Base-by-base conservation (phyloP, 2,329 filamentous ascomycete species). In the Neonectria coccinea region DNA sequence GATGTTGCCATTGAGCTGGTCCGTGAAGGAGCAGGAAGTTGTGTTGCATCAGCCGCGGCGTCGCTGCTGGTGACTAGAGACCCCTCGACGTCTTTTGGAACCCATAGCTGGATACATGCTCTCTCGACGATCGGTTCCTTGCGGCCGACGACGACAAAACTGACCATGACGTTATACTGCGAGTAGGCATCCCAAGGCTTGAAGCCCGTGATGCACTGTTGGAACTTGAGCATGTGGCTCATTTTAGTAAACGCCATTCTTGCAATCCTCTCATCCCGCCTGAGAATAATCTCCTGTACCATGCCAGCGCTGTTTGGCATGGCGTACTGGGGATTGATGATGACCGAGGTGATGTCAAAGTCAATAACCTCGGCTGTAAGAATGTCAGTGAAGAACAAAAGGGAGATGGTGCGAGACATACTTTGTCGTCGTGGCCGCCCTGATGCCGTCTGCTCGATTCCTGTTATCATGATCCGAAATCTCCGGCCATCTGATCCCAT, bases 151-250 rank as follows among this genome's bases (percentile, higher is more conserved):
- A 77, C 50, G 5, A 78, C 72, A 36, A 78, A 78, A 48, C 70
- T 76, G 29, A 74, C 76, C 33, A 66, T 59, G 12, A 69, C 72
- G 8, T 73, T 59, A 14, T 71, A 77, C 64, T 77, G 72, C 2
- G 64, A 69, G 27, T 74, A 76, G 16, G 59, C 67, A 4, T 68
- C 72, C 65, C 70, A 78, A 0, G 71, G 69, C 50, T 76, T 78
- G 61, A 74, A 79, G 1, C 76, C 76, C 6, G 74, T 79, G 10
- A 78, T 56, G 3, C 73, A 76, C 50, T 79, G 77, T 36, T 79
- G 77, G 20, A 79, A 78, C 48, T 71, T 74, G 2, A 78, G 58
- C 20, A 74, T 65, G 36, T 77, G 71, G 14, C 70, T 70, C 20
- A 69, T 64, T 6, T 67, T 64, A 1, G 60, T 67, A 18, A 79